Percentiles rank a stretch among this genome's conserved stretches.
These are phyloP conservation scores for Candida germanica DNA, from an alignment of 805 yeast genomes.

Conservation along the genomic window DNA sequence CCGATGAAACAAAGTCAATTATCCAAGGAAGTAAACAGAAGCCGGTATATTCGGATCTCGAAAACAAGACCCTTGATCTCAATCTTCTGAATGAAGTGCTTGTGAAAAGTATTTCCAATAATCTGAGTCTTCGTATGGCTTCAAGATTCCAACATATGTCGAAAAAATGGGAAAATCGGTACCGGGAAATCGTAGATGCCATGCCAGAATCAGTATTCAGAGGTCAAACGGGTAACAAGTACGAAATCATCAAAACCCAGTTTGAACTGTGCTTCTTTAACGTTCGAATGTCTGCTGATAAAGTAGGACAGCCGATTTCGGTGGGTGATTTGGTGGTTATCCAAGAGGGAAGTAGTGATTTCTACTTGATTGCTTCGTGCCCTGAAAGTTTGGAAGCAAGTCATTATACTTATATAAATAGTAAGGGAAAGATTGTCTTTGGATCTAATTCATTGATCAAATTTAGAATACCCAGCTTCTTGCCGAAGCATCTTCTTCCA, in stretches of 20 bases:
- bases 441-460: conserved; percentile 43
- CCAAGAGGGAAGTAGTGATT: conserved; percentile 39
- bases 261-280: conserved; percentile 10
- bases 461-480: conserved; percentile 52
- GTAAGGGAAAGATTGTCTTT: conserved; percentile 55
- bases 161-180: conserved; percentile 18
- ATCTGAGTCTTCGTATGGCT: conserved; percentile 17
- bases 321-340: conserved; percentile 67
- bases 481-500: conserved; percentile 29
- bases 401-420: conserved; percentile 53
- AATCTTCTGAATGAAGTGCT: conserved; percentile 17
- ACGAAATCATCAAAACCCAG: not conserved
- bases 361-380: conserved; percentile 53
- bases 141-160: conserved; percentile 18
- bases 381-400: conserved; percentile 51
- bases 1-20: not conserved
- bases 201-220: conserved; percentile 5
- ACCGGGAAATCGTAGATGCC: conserved; percentile 1
- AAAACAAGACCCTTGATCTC: conserved; percentile 21
- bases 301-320: conserved; percentile 22
- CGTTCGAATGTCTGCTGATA: conserved; percentile 17
- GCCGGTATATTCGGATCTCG: conserved; percentile 18
- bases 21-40: not conserved
- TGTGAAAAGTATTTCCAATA: conserved; percentile 16
- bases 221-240: not conserved